These are phyloP conservation scores for Cryphonectria naterciae DNA, from an alignment of 2,329 filamentous ascomycete genomes.

Conservation along the genomic window DNA sequence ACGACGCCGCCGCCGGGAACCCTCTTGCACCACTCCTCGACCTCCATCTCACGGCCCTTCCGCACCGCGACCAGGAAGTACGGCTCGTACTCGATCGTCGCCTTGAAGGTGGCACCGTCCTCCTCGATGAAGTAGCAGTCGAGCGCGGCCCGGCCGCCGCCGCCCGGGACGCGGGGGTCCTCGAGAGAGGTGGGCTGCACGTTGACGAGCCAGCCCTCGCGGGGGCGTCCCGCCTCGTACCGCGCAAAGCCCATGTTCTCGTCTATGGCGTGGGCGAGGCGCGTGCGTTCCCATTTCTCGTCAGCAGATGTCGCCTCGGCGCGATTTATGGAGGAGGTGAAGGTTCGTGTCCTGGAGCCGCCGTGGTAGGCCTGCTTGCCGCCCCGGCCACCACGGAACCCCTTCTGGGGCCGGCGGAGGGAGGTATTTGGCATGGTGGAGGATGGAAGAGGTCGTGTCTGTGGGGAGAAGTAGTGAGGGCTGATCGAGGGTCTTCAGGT, in stretches of 20 bases:
- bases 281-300: conserved; percentile 86
- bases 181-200: conserved; percentile 88
- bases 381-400: conserved; percentile 60
- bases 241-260: conserved; percentile 92
- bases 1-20: conserved; percentile 79
- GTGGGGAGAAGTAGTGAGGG: background rate
- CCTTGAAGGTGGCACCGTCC: conserved; percentile 89
- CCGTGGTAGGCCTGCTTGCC: conserved; percentile 74
- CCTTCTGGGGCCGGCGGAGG: conserved; percentile 64
- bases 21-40: conserved; percentile 91
- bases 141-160: conserved; percentile 84
- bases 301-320: conserved; percentile 88
- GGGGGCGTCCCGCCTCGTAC: conserved; percentile 84
- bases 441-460: background rate
- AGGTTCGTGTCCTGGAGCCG: conserved; percentile 69
- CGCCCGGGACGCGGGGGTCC: conserved; percentile 81
- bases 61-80: conserved; percentile 94
- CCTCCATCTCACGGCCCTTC: conserved; percentile 85
- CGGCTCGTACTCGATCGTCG: conserved; percentile 92
- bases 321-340: conserved; percentile 74
- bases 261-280: conserved; percentile 86
- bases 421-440: conserved; percentile 63
- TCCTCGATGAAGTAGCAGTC: conserved; percentile 98
- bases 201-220: conserved; percentile 89
- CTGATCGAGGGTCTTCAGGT: background rate